phyloP scores from a whole-genome alignment of 257 asterid species.

The Solanum chiquidenum region DNA sequence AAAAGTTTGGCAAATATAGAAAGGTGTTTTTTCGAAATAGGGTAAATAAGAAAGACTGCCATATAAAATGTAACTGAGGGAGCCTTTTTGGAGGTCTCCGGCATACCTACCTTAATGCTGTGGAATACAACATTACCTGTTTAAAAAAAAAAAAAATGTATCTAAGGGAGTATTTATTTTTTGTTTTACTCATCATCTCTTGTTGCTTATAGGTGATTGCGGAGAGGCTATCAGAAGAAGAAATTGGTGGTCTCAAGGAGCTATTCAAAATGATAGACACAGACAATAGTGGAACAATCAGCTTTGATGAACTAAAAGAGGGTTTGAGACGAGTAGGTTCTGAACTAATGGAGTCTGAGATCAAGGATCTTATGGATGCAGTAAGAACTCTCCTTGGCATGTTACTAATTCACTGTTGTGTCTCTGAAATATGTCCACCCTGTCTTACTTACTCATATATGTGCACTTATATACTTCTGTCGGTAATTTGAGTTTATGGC shows the following conservation, averaged over 20 bases:
- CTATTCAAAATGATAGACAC: constrained; percentile 88
- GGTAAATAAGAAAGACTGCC: not conserved
- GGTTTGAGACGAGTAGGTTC: constrained; percentile 84
- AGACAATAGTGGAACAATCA: constrained; percentile 83
- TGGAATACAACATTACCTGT: too few relatives aligned
- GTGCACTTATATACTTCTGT: not conserved
- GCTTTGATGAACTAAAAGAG: constrained; percentile 86
- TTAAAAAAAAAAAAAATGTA: not conserved
- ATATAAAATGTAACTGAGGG: not conserved
- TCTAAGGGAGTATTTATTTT: not conserved
- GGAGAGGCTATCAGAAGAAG: constrained; percentile 86
- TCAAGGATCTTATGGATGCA: constrained; percentile 83
- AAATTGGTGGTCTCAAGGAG: constrained; percentile 88
- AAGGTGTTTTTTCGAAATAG: not conserved
- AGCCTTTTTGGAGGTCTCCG: not conserved
- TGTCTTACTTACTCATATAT: not conserved
- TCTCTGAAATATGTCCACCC: not conserved
- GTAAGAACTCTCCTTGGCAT: constrained; percentile 22
- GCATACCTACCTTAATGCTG: too few relatives aligned
- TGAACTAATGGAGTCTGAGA: constrained; percentile 90
- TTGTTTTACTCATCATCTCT: not conserved
- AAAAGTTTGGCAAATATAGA: not conserved
- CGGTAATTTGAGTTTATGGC: not conserved
- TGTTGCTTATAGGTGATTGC: constrained; percentile 59
- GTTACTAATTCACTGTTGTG: not conserved